A percentile compares a stretch with the other conserved stretches of the same genome.
Conservation (phyloP, 768 basidiomycete genomes). For the Pleurotus tuoliensis region DNA sequence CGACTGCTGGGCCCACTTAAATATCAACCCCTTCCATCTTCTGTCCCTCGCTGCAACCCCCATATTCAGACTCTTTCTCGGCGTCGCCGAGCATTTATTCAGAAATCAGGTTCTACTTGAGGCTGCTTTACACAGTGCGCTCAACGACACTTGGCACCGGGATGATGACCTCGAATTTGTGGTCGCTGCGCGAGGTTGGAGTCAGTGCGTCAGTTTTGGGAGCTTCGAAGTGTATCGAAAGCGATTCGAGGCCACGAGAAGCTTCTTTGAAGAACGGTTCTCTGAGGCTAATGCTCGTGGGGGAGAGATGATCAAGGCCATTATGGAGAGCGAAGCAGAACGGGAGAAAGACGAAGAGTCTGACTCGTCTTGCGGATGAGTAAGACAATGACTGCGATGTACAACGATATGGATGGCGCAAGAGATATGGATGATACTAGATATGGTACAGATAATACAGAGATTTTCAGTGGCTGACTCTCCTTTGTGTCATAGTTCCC, state of each 20-base stretch:
- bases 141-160: conserved; percentile 75
- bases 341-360: conserved; percentile 24
- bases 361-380: neutral
- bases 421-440: neutral
- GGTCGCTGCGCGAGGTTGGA: conserved; percentile 92
- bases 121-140: conserved; percentile 67
- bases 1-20: conserved; percentile 90
- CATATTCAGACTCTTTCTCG: conserved; percentile 94
- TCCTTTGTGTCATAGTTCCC: neutral
- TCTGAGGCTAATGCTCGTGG: conserved; percentile 81
- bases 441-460: neutral
- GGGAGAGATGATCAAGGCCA: conserved; percentile 85
- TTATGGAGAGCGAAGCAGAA: conserved; percentile 58
- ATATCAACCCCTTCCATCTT: conserved; percentile 87
- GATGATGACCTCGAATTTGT: conserved; percentile 94
- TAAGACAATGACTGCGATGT: neutral
- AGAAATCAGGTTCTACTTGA: conserved; percentile 60
- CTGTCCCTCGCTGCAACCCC: conserved; percentile 93
- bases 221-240: conserved; percentile 83
- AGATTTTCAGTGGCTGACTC: no score
- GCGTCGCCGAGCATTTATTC: conserved; percentile 95
- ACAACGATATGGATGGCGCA: neutral
- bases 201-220: conserved; percentile 90
- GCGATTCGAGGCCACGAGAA: conserved; percentile 75
- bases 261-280: conserved; percentile 85